These are phyloP conservation scores for Hyphopichia burtonii DNA, from an alignment of 1,139 yeast species.

Conservation along the genomic window DNA sequence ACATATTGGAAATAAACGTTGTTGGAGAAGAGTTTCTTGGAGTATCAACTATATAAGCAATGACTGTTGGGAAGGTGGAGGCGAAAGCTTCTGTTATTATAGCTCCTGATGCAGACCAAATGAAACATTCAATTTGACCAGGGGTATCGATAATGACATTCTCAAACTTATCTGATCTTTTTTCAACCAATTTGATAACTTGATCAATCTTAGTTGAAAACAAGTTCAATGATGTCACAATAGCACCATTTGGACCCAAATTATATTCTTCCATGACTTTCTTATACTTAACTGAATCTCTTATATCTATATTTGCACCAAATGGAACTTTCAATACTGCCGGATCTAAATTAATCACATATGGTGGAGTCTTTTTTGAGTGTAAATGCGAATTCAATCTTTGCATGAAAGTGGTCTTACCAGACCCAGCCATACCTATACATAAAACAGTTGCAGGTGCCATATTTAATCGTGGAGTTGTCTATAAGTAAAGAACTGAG, in stretches of 20 bases:
- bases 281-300: conserved; percentile 94
- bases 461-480: conserved; percentile 23
- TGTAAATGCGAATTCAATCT: conserved; percentile 88
- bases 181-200: conserved; percentile 82
- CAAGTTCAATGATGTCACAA: conserved; percentile 88
- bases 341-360: conserved; percentile 92
- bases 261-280: conserved; percentile 93
- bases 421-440: conserved; percentile 97
- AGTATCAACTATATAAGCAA: conserved; percentile 95
- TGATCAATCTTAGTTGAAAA: conserved; percentile 96
- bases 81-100: conserved; percentile 97
- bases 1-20: conserved; percentile 97
- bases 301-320: conserved; percentile 90
- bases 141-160: conserved; percentile 95
- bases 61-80: conserved; percentile 89
- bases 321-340: conserved; percentile 92
- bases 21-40: conserved; percentile 94
- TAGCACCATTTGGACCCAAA: conserved; percentile 97
- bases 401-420: conserved; percentile 98
- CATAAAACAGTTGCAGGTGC: conserved; percentile 71
- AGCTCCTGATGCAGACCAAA: conserved; percentile 96
- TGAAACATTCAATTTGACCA: conserved; percentile 97
- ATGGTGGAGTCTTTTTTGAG: conserved; percentile 69
- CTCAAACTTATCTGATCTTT: conserved; percentile 60
- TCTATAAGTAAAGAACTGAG: not conserved